Evolutionary conservation across 768 basidiomycete genomes (phyloP), one percentile per base, ranked within the genome.

Genomic region (Tubosaeta sp.): DNA sequence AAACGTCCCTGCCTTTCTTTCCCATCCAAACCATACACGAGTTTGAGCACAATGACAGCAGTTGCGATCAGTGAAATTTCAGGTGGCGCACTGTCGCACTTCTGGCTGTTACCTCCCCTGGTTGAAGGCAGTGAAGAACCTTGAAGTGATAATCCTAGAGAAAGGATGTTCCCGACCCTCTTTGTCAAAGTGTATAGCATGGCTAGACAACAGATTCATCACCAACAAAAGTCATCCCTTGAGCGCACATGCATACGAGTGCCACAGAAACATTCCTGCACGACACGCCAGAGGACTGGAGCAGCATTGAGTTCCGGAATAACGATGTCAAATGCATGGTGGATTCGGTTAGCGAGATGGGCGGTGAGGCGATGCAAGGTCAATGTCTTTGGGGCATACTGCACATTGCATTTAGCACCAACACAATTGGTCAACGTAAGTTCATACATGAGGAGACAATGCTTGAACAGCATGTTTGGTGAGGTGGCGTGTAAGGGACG

Each of bases 11-110:
- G 83, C 88, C 88, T 79, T 48, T 60, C 51, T 56, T 71, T 72
- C 27, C 84, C 89, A 64, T 94, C 91, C 27, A 94, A 63, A 1
- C 92, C 94, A 61, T 94, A 94, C 25, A 85, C 79, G 76, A 95
- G 76, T 71, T 94, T 95, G 59, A 94, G 73, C 33, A 84, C 83
- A 11, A 91, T 76, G 12, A 93, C 75, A 44, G 79, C 78, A 13
- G 73, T 74, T 2, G 79, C 82, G 41, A 81, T 64, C 22, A 91
- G 70, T 3, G 78, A 77, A 45, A 86, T 71, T 63, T 94, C 91
- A 10, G 85, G 78, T 6, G 88, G 82, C 27, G 79, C 76, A 57
- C 79, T 83, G 66, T 90, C 88, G 49, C 77, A 74, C 49, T 74
- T 76, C 63, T 84, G 81, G 22, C 70, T 65, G 43, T 68, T 71